Percentiles rank a stretch among this genome's conserved stretches.
Conservation (phyloP, 2,329 filamentous ascomycete genomes). For the Teratosphaeriaceae sp. region DNA sequence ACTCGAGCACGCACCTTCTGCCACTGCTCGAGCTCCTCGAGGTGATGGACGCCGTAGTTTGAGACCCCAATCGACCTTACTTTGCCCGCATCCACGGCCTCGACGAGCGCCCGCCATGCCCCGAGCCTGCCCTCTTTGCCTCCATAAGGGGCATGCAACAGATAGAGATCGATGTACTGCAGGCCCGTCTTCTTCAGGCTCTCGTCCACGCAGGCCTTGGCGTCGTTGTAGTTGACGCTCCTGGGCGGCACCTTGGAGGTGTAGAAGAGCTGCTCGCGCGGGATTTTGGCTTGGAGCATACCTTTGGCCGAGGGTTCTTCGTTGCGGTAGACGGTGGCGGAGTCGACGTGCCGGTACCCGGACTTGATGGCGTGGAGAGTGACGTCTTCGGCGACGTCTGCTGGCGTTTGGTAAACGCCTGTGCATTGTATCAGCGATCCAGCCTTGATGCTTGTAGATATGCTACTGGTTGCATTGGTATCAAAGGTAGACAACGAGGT, state of each 20-base stretch:
- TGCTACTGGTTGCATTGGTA: too few relatives aligned
- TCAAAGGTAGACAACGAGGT: too few relatives aligned
- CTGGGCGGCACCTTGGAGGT: conserved; percentile 53
- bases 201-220: conserved; percentile 56
- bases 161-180: conserved; percentile 39
- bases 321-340: conserved; percentile 52
- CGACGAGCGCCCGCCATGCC: conserved; percentile 49
- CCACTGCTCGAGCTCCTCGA: conserved; percentile 48
- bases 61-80: conserved; percentile 48
- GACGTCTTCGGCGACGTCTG: conserved; percentile 51
- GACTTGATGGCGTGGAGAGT: conserved; percentile 49
- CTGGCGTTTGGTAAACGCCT: conserved; percentile 39
- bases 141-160: conserved; percentile 49
- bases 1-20: too few relatives aligned
- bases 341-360: conserved; percentile 57
- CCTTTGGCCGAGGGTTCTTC: conserved; percentile 49
- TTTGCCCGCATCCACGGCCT: conserved; percentile 46
- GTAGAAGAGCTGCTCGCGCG: conserved; percentile 54
- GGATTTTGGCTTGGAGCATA: conserved; percentile 45
- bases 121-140: conserved; percentile 44
- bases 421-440: neutral
- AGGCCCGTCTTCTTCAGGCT: conserved; percentile 55
- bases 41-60: conserved; percentile 51
- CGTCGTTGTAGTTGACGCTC: conserved; percentile 54
- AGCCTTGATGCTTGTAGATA: neutral